These are phyloP conservation scores for Colletotrichum tabaci DNA, from an alignment of 2,329 filamentous ascomycete genomes.

Conservation along the genomic window DNA sequence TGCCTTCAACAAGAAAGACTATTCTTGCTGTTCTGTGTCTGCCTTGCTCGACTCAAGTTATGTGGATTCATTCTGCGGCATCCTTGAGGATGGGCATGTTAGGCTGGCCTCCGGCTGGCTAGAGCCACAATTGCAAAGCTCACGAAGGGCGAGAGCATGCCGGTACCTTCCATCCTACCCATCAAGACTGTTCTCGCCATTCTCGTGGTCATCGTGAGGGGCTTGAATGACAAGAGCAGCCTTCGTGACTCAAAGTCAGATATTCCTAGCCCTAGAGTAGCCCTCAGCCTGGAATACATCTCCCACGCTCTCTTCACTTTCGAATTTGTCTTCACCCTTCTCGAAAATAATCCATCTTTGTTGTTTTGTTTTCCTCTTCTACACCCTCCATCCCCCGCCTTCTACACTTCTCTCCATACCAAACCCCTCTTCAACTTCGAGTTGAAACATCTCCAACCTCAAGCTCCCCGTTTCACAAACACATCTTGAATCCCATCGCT, in stretches of 20 bases:
- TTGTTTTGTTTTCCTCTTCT: not conserved
- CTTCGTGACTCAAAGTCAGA: not conserved
- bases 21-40: not conserved
- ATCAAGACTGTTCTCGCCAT: conserved; percentile 1
- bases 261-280: conserved; percentile 20
- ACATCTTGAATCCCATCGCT: not conserved
- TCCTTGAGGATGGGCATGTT: too few species aligned
- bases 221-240: not conserved
- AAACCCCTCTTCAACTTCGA: not conserved
- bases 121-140: conserved; percentile 6
- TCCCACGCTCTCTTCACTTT: conserved; percentile 12
- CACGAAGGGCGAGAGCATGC: conserved; percentile 4
- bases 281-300: not conserved
- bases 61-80: too few species aligned
- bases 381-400: not conserved
- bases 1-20: not conserved
- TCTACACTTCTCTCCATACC: conserved; percentile 5
- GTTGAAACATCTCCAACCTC: not conserved
- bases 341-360: not conserved
- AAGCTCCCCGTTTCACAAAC: conserved; percentile 9
- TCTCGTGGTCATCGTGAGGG: not conserved
- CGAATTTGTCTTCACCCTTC: not conserved
- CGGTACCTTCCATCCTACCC: not conserved
- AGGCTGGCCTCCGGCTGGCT: not conserved
- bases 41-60: not conserved